Evolutionary conservation across 495 filamentous ascomycete species (phyloP), one percentile per base, ranked within the genome.

Genomic region (Daldinia concentrica): DNA sequence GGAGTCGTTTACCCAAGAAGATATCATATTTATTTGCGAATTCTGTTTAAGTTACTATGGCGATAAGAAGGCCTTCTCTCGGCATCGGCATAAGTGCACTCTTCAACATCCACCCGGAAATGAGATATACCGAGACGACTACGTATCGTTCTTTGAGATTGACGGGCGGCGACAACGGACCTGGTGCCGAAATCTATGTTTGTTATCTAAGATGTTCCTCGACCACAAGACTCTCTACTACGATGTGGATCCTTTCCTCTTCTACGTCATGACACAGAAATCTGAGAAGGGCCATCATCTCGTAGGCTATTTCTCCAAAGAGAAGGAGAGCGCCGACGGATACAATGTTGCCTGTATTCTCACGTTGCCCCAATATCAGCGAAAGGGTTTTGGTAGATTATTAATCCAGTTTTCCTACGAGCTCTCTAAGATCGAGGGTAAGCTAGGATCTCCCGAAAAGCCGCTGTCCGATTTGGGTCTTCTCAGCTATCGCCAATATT

Each of bases 151-250:
- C 82, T 99, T 97, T 74, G 95, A 99, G 79, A 96, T 99, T 66
- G 95, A 99, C 75, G 95, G 95, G 4, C 88, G 94, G 15, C 86
- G 95, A n/a, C 95, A 99, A 75, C 87, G 95, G 11, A 96, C 92
- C 3, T 99, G 94, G 94, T 98, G 96, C 70, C 93, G 95, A 5
- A 99, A 99, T 72, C 86, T 99, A 24, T 98, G 95, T 79, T 85
- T 99, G 0, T 85, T 99, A 5, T 93, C 89, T 64, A 99, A 99
- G 77, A 91, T 98, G 77, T 99, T 99, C 81, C 89, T 99, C 27
- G 95, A 98, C 74, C 95, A 98, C 83, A 99, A 99, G 79, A 98
- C 95, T 7, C 91, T 99, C n/a, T 99, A 97, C 86, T 99, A 98
- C 82, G 95, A 99, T 74, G 95, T 99, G 59, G 95, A 99, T 76